Conservation (phyloP, 768 basidiomycete species). For the Lenzites betulinus region DNA sequence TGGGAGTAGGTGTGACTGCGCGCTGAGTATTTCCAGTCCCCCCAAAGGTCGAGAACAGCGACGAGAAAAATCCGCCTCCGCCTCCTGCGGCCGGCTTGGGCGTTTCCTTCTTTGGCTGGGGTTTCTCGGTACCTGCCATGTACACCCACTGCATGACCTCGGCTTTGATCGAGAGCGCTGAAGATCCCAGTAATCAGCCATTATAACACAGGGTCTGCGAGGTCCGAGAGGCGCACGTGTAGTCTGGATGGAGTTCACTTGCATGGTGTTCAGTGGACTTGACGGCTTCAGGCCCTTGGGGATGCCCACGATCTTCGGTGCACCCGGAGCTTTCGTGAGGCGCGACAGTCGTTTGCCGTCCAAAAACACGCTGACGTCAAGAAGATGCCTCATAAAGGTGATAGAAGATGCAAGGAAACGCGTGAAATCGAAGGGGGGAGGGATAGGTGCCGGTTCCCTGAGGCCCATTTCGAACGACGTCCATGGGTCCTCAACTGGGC, state of each 20-base stretch:
- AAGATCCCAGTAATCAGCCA: slow-evolving; percentile 1
- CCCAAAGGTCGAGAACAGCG: slow-evolving; percentile 40
- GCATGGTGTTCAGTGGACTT: slow-evolving; percentile 68
- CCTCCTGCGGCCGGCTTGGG: slow-evolving; percentile 17
- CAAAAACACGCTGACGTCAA: slow-evolving; percentile 77
- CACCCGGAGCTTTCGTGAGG: slow-evolving; percentile 62
- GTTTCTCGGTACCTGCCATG: slow-evolving; percentile 62
- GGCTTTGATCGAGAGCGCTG: slow-evolving; percentile 67
- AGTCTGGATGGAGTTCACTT: slow-evolving; percentile 59
- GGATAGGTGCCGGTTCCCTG: slow-evolving; percentile 78
- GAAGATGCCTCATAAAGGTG: slow-evolving; percentile 86
- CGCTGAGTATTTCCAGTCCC: slow-evolving; percentile 33
- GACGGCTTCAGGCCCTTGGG: slow-evolving; percentile 57
- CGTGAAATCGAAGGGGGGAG: slow-evolving; percentile 82
- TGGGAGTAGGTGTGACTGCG: slow-evolving; percentile 35
- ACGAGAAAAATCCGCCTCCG: slow-evolving; percentile 40
- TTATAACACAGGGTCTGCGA: too few relatives aligned
- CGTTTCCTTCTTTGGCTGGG: slow-evolving; percentile 39
- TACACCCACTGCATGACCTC: slow-evolving; percentile 83
- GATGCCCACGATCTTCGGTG: slow-evolving; percentile 50
- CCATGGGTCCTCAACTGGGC: slow-evolving; percentile 51
- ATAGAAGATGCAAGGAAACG: slow-evolving; percentile 90
- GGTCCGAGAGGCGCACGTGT: too few relatives aligned
- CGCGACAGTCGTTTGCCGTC: slow-evolving; percentile 73
- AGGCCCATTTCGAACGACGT: slow-evolving; percentile 90